These are phyloP conservation scores for Hyaloscypha finlandica DNA, from an alignment of 495 filamentous ascomycete genomes.

Conservation along the genomic window DNA sequence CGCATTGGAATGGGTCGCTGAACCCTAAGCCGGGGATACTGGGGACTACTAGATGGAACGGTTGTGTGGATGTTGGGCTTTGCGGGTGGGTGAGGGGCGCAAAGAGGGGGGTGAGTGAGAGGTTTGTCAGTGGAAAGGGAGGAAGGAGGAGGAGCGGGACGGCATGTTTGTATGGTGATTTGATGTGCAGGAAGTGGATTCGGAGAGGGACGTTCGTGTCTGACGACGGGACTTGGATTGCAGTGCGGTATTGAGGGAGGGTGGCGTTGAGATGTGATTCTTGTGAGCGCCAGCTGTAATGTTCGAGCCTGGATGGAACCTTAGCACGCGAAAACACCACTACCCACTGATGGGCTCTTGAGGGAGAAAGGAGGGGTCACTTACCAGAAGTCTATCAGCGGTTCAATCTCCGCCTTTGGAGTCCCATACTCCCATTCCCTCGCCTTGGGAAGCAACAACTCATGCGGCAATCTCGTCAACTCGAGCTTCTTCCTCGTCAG, in stretches of 20 bases:
- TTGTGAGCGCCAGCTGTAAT: conserved; percentile 61
- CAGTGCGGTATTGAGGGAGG: conserved; percentile 61
- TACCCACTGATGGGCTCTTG: background rate
- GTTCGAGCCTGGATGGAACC: conserved; percentile 49
- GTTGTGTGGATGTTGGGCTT: conserved; percentile 42
- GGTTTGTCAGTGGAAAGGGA: conserved; percentile 70
- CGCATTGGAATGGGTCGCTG: conserved; percentile 53
- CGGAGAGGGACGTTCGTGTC: conserved; percentile 33
- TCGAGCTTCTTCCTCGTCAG: conserved; percentile 57
- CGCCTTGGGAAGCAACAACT: conserved; percentile 41
- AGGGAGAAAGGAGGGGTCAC: conserved; percentile 21
- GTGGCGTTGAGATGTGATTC: conserved; percentile 55
- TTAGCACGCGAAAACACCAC: background rate
- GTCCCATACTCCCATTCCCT: conserved; percentile 45
- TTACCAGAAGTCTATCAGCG: conserved; percentile 56
- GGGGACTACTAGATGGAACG: conserved; percentile 66
- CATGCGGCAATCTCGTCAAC: conserved; percentile 54
- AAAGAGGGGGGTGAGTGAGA: conserved; percentile 63
- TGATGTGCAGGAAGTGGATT: conserved; percentile 59
- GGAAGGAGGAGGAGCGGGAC: conserved; percentile 65
- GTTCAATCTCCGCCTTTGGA: conserved; percentile 49
- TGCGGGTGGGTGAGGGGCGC: conserved; percentile 53
- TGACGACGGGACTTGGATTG: conserved; percentile 33
- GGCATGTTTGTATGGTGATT: conserved; percentile 47
- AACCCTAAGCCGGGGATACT: conserved; percentile 68